Base-by-base conservation (phyloP, 129 eudicot genomes). In the Flaveria linearis region DNA sequence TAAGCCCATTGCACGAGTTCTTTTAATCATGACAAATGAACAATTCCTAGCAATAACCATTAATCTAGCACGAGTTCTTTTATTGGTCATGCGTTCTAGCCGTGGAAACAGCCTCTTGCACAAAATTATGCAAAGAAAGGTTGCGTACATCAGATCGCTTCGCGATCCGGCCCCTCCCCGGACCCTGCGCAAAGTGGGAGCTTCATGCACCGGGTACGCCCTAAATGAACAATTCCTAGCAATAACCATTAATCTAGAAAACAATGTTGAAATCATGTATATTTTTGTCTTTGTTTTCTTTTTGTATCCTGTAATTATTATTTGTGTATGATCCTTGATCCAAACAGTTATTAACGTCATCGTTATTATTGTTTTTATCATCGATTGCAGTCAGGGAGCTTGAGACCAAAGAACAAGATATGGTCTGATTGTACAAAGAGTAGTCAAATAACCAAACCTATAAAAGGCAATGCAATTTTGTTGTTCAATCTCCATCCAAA, bases 401-500 rank as follows among this genome's bases (percentile, higher is more conserved):
- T 76, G 20, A 72, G 64, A 20, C 30, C 39, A 79, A 88, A 85
- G 85, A 76, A 78, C 79, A 74, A 79, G 62, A 69, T 82, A 63
- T 86, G 84, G 91, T 79, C 91, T 0, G 88, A 87, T 69, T 89
- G 94, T 76, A 72, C 79, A 33, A 84, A 75, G 58, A 85, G 74
- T 62, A 85, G 78, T 78, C 10, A 76, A 26, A 68, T 60, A 63
- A 65, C 82, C 53, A 91, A 76, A 79, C 97, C 97, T 36, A 83
- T 58, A 2, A 88, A 82, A 85, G 98, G 98, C 65, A 85, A 88
- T 76, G 96, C 98, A 2, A 47, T 93, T 41, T 80, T 90, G 42
- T 86, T 90, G 88, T 93, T 90, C 81, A 90, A 85, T 78, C 83
- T 84, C 67, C 88, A 90, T 70, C 96, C 88, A 0, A 84, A 88